These are phyloP conservation scores for Globisporangium mamillatum DNA, from an alignment of 352 stramenopile genomes.

Conservation along the genomic window DNA sequence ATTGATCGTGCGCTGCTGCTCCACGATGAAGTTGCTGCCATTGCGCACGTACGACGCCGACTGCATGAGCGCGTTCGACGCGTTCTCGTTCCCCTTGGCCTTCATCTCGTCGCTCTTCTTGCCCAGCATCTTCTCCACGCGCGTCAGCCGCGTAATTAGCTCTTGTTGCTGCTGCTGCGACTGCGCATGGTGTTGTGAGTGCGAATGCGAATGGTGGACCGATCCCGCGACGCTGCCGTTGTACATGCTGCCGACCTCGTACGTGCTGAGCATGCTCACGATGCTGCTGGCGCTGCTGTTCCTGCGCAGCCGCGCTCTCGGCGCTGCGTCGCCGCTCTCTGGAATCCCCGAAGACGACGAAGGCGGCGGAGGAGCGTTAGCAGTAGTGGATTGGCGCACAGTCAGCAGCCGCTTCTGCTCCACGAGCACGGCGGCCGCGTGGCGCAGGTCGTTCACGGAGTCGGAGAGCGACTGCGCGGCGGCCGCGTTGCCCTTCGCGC, in stretches of 20 bases:
- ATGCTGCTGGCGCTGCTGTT: constrained; percentile 21
- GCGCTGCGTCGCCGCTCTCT: constrained; percentile 21
- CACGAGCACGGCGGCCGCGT: constrained; percentile 44
- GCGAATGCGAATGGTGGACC: constrained; percentile 1
- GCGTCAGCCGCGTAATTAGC: constrained; percentile 30
- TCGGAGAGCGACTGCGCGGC: constrained; percentile 42
- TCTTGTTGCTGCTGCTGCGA: constrained; percentile 25
- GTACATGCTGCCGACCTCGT: constrained; percentile 15
- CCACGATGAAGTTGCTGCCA: constrained; percentile 29
- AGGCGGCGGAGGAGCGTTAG: constrained; percentile 26
- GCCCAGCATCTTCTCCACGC: constrained; percentile 52
- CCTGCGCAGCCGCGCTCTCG: constrained; percentile 11
- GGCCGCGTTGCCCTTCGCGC: constrained; percentile 50
- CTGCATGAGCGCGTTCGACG: constrained; percentile 50
- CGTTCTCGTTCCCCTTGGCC: constrained; percentile 57
- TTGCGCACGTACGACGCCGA: constrained; percentile 40
- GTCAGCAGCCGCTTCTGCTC: constrained; percentile 55
- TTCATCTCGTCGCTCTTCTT: constrained; percentile 83
- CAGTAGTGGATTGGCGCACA: constrained; percentile 7
- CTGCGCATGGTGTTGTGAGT: neutral
- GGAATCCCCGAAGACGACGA: constrained; percentile 11
- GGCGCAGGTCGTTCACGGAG: constrained; percentile 55
- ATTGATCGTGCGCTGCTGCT: constrained; percentile 54
- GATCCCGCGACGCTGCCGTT: constrained; percentile 16
- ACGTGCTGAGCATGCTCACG: constrained; percentile 20